Base-by-base conservation (phyloP, 2,329 filamentous ascomycete species). In the Colletotrichum tofieldiae region DNA sequence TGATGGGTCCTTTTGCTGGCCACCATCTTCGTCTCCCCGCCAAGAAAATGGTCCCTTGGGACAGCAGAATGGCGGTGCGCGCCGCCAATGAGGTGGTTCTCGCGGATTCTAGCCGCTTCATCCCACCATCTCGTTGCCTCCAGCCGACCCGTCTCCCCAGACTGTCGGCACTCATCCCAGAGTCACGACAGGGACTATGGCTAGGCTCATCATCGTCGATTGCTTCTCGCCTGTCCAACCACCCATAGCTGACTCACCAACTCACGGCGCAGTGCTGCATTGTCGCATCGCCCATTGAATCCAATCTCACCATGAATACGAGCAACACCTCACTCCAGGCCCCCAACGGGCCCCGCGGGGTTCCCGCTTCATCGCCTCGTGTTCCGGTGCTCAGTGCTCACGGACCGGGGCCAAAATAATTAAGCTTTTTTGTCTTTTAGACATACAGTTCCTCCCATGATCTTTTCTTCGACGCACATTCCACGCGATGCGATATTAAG, bases 271-370 rank as follows among this genome's bases (percentile, higher is more conserved):
- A 6, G 29, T 6, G 29, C 29, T 32, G 29, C 29, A 32, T 32
- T 6, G 29, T 32, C 29, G 29, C 29, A 32, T 32, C 29, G 3
- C 6, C 29, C 29, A 3, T 32, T 37, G 35, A 37, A 5, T 54
- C 45, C 37, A 54, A 37, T 54, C 45, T 54, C 45, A 70, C 54
- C n/a, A 70, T 70, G 61, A 37, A 65, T 70, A 65, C 61, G 67
- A 70, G 54, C 5, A 29, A 14, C 60, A 9, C 51, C 39, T 43
- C 52, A 23, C 9, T 18, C n/a, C 45, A 49, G 6, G 45, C n/a
- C n/a, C 20, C 52, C 61, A 23, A 41, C 32, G 59, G 43, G 43
- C 41, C n/a, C 52, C 35, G 66, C 60, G 66, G 66, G 66, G 66
- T 65, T 59, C n/a, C 43, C 61, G 37, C 37, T 45, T 29, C 67